phyloP scores from a whole-genome alignment of 78 protist species.

The Chrysochromulina parva region DNA sequence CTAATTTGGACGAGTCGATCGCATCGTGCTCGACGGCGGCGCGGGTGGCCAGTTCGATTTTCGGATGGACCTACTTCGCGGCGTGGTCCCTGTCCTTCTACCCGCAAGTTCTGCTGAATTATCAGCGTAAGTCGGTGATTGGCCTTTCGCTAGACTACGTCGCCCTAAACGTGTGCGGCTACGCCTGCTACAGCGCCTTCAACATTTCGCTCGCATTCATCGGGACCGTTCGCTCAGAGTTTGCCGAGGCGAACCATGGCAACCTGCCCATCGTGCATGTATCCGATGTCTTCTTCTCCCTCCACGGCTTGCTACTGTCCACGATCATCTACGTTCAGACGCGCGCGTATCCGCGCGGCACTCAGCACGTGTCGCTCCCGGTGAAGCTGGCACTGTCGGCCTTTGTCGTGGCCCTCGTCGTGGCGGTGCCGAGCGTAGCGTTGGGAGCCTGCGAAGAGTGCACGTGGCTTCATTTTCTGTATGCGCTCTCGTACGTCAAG shows the following conservation, averaged over 20 bases:
- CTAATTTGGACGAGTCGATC: too few relatives aligned
- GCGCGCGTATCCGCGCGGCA: too few relatives aligned
- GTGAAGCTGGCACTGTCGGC: too few relatives aligned
- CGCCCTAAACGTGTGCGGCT: conserved; percentile 78
- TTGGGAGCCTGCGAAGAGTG: too few relatives aligned
- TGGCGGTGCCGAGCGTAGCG: too few relatives aligned
- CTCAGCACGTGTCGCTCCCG: too few relatives aligned
- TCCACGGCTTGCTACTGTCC: too few relatives aligned
- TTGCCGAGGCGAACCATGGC: conserved; percentile 35
- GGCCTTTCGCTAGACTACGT: conserved; percentile 75
- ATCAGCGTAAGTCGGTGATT: conserved; percentile 43
- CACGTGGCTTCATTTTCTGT: conserved; percentile 7
- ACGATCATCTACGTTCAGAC: too few relatives aligned
- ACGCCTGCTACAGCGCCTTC: conserved; percentile 71
- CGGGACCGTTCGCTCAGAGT: conserved; percentile 47
- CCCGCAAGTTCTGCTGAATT: conserved; percentile 71
- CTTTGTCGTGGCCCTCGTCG: too few relatives aligned
- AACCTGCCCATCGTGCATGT: neutral
- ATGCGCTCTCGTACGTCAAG: conserved; percentile 66
- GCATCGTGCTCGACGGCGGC: too few relatives aligned
- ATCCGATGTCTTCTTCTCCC: too few relatives aligned
- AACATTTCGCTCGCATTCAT: conserved; percentile 54
- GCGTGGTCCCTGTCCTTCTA: conserved; percentile 86
- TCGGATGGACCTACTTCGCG: conserved; percentile 85
- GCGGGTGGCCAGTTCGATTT: too few relatives aligned